Evolutionary conservation across 1,284 basidiomycete genomes (phyloP), one percentile per base, ranked within the genome.

Genomic region (Trametes polyzona): DNA sequence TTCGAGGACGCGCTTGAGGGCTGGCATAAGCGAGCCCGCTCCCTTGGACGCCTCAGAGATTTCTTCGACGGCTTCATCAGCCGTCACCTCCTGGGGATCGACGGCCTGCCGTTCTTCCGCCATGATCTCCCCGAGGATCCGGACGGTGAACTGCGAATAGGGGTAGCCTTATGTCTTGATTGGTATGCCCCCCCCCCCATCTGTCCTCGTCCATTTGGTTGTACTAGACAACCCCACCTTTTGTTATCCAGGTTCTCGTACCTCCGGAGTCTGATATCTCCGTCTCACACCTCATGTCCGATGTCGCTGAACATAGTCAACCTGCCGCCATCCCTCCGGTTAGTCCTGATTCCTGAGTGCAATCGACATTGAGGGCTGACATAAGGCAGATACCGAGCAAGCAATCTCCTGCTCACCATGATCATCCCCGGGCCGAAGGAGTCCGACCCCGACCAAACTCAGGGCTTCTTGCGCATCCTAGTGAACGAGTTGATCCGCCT

Each of bases 351-450:
- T 0, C 54, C 8, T 30, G 23, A 5, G n/a, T n/a, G 26, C 30
- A 23, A n/a, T n/a, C n/a, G 30, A 32, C 17, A 17, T 17, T 26
- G 12, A 7, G 14, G 14, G n/a, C n/a, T 41, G 40, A 12, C 36
- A 7, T n/a, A n/a, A 6, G 24, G 9, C 47, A 70, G 73, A 16
- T 75, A 73, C 43, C 64, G 67, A 1, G 69, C 72, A 0, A 42
- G 67, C 4, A 74, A 74, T 40, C 58, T 76, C 0, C 56, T 75
- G 0, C 58, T 73, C 0, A 55, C 57, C 1, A 67, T 67, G 1
- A 75, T 77, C 26, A 62, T 74, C 69, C 58, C 74, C 0, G 75
- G 76, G 0, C 75, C 74, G 0, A 76, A 70, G 23, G 74, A 78
- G 48, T 69, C 70, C 23, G 69, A 59, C 35, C 52, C 61, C 0